Percentiles rank a stretch among this genome's conserved stretches.
Conservation (phyloP, 2,329 filamentous ascomycete species). For the Aspergillus amoenus region DNA sequence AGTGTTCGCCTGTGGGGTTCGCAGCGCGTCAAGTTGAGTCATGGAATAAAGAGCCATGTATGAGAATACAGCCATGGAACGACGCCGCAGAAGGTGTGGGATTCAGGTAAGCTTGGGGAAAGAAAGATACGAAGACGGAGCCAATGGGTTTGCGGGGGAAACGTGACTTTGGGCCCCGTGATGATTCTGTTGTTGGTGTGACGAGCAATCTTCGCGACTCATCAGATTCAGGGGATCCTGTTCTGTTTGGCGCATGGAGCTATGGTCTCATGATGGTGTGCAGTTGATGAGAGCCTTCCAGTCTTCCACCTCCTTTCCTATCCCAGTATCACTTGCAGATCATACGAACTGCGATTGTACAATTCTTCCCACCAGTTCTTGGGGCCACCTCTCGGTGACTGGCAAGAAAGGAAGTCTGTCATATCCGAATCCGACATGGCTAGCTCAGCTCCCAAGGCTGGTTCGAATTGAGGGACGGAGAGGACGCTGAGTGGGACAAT, state of each 20-base stretch:
- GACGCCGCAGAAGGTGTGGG: not conserved
- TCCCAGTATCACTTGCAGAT: conserved; percentile 20
- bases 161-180: conserved; percentile 12
- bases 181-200: not conserved
- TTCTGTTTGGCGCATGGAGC: not conserved
- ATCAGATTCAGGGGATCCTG: not conserved
- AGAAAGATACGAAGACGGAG: not conserved
- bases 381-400: not conserved
- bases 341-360: conserved; percentile 13
- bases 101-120: not conserved
- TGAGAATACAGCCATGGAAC: not conserved
- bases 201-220: not conserved
- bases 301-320: conserved; percentile 7
- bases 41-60: not conserved
- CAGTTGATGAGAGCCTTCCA: not conserved
- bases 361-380: conserved; percentile 2
- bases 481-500: not conserved
- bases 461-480: not conserved
- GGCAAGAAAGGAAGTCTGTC: not conserved
- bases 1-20: not conserved
- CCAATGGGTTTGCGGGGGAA: not conserved
- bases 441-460: not conserved
- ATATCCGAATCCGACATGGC: not conserved
- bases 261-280: conserved; percentile 13
- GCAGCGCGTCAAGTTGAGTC: not conserved